phyloP scores from a whole-genome alignment of 768 basidiomycete genomes.

The Kwoniella mangroviensis region DNA sequence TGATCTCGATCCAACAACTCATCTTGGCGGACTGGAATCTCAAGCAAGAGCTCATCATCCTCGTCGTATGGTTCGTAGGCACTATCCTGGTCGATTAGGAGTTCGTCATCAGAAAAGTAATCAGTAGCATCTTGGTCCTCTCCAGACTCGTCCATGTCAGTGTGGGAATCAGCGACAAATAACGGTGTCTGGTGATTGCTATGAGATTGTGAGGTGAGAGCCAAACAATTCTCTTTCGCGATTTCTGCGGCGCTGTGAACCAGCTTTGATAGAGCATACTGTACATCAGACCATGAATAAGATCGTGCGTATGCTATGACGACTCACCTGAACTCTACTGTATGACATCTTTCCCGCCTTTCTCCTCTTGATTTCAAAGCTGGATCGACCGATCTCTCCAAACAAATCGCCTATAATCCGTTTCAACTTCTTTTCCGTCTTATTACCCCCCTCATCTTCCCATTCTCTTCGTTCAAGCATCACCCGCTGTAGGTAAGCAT shows the following conservation, averaged over 20 bases:
- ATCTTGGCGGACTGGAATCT: background rate
- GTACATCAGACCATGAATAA: too few relatives aligned
- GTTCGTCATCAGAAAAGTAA: constrained; percentile 6
- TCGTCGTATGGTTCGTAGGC: background rate
- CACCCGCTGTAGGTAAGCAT: background rate
- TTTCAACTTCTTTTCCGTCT: constrained; percentile 16
- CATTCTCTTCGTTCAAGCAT: background rate
- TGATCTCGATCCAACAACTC: background rate
- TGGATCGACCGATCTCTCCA: constrained; percentile 30
- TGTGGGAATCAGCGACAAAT: too few relatives aligned
- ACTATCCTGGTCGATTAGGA: background rate
- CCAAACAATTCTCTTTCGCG: too few relatives aligned
- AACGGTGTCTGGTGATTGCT: too few relatives aligned
- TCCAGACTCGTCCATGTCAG: too few relatives aligned
- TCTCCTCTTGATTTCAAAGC: constrained; percentile 20
- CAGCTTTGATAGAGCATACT: background rate
- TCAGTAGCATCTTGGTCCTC: too few relatives aligned
- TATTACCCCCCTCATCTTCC: background rate
- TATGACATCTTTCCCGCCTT: constrained; percentile 26
- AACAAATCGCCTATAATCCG: constrained; percentile 27
- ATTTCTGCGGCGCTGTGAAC: background rate
- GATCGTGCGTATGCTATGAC: too few relatives aligned
- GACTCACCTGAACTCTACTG: constrained; percentile 28
- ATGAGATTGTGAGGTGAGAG: too few relatives aligned
- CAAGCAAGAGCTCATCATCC: background rate